Conservation (phyloP, 163 green algal species). For the Scenedesmus sp. region DNA sequence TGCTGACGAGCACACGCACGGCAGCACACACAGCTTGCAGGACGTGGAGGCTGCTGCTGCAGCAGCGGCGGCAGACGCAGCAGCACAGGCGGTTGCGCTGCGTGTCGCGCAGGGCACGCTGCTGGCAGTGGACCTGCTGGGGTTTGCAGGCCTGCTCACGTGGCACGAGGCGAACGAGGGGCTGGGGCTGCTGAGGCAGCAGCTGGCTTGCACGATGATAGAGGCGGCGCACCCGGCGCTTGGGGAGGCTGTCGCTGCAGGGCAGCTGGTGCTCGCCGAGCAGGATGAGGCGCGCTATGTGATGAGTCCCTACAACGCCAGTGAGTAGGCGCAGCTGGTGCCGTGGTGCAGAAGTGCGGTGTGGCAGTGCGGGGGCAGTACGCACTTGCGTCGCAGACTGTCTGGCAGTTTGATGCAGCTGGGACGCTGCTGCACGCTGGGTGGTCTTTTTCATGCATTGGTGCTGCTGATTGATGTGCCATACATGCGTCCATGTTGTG, state of each 20-base stretch:
- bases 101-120: background rate
- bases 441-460: too few species aligned
- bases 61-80: background rate
- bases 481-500: too few species aligned
- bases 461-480: too few species aligned
- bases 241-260: background rate
- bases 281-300: background rate
- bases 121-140: conserved; percentile 1
- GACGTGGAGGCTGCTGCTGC: background rate
- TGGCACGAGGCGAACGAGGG: background rate
- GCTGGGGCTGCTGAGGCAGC: conserved; percentile 3
- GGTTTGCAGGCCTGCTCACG: conserved; percentile 2
- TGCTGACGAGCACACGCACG: background rate
- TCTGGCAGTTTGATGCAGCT: too few species aligned
- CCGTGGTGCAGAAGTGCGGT: background rate
- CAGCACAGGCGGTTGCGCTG: background rate
- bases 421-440: too few species aligned
- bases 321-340: too few species aligned
- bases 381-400: too few species aligned
- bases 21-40: background rate
- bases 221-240: conserved; percentile 14
- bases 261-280: background rate
- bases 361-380: too few species aligned
- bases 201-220: conserved; percentile 25
- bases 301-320: conserved; percentile 2